Evolutionary conservation across 768 basidiomycete species (phyloP).

Genomic region (Boletellus emodensis): DNA sequence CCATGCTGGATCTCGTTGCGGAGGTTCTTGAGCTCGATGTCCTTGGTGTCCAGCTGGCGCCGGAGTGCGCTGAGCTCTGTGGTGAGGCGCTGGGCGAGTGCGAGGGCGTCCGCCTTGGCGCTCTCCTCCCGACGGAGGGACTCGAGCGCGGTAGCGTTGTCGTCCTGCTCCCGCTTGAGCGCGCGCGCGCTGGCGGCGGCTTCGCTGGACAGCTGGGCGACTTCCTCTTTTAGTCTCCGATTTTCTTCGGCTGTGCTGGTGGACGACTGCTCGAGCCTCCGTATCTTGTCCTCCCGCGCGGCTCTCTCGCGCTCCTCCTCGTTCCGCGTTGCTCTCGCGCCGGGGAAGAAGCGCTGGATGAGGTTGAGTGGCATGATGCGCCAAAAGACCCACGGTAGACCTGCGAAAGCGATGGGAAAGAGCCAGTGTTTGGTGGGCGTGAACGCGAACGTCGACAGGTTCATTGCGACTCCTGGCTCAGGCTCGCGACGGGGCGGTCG

Average conservation of each 20-base stretch:
- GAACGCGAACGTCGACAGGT: constrained; percentile 26
- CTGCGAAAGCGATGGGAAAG: constrained; percentile 27
- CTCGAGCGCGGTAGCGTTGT: constrained; percentile 13
- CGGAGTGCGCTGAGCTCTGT: constrained; percentile 13
- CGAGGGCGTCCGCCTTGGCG: constrained; percentile 13
- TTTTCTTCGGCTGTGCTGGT: constrained; percentile 12
- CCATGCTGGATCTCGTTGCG: constrained; percentile 26
- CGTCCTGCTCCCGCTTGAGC: constrained; percentile 19
- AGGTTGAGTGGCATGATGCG: constrained; percentile 4
- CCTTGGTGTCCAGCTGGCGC: constrained; percentile 24
- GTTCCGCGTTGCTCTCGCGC: constrained; percentile 12
- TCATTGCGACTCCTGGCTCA: constrained; percentile 24
- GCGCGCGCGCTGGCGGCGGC: constrained; percentile 7
- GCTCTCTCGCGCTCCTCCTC: constrained; percentile 18
- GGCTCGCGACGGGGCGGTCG: constrained; percentile 14
- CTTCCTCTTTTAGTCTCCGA: constrained; percentile 17
- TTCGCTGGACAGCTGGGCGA: constrained; percentile 14
- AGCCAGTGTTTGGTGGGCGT: constrained; percentile 27
- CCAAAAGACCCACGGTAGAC: constrained; percentile 22
- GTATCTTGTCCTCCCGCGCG: constrained; percentile 9
- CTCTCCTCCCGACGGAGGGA: constrained; percentile 20
- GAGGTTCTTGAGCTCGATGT: constrained; percentile 22
- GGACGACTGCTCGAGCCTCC: constrained; percentile 15
- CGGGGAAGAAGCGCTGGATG: not conserved
- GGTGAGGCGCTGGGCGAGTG: constrained; percentile 11